Percentiles rank a stretch among this genome's conserved stretches.
These are phyloP conservation scores for Cornus controversa DNA, from an alignment of 148 eudicot species.

Conservation along the genomic window DNA sequence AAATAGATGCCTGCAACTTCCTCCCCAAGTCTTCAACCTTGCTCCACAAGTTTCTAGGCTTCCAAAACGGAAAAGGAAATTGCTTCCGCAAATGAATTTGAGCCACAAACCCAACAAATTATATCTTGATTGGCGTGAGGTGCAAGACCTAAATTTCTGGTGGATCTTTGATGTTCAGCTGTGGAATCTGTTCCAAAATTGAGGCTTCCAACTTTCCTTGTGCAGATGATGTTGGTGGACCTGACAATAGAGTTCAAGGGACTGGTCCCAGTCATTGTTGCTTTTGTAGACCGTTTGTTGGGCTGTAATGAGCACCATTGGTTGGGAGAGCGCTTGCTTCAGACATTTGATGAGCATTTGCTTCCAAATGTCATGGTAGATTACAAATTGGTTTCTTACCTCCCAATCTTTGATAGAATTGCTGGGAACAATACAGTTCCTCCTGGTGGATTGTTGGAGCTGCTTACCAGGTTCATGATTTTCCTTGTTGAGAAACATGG, in stretches of 20 bases:
- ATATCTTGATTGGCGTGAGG: not conserved
- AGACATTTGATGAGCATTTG: constrained; percentile 65
- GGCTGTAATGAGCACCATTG: constrained; percentile 68
- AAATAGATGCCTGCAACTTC: too few species aligned
- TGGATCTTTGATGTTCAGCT: not conserved
- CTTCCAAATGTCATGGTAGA: constrained; percentile 69
- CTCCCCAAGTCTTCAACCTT: too few species aligned
- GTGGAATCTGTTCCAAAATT: not conserved
- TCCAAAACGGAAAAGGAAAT: too few species aligned
- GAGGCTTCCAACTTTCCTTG: constrained; percentile 11
- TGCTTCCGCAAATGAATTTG: too few species aligned
- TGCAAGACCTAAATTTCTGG: not conserved
- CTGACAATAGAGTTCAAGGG: constrained; percentile 62
- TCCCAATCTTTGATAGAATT: constrained; percentile 75
- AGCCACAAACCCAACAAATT: too few species aligned
- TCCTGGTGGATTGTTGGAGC: constrained; percentile 64
- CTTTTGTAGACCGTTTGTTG: constrained; percentile 69
- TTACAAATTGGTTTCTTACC: constrained; percentile 60
- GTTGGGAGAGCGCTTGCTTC: constrained; percentile 85
- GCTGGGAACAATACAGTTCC: constrained; percentile 71
- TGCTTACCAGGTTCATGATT: constrained; percentile 55
- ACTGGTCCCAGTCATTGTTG: constrained; percentile 70
- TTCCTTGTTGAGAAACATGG: constrained; percentile 78
- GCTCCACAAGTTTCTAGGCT: too few species aligned
- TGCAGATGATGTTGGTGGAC: constrained; percentile 73